phyloP scores from a whole-genome alignment of 2,329 filamentous ascomycete genomes.

The Colletotrichum trifolii region DNA sequence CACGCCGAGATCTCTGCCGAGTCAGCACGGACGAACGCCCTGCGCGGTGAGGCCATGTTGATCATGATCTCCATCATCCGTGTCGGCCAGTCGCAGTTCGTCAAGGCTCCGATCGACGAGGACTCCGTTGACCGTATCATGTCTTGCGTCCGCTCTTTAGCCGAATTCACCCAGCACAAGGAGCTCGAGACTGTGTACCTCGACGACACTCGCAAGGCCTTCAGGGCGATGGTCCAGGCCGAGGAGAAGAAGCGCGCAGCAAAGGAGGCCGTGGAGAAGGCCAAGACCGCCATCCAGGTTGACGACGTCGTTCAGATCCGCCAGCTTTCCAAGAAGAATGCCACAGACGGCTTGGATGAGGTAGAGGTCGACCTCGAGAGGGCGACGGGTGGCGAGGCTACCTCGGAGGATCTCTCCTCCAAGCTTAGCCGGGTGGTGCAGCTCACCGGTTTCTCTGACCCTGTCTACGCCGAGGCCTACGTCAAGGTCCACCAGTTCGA shows the following conservation, averaged over 20 bases:
- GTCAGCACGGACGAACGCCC: constrained; percentile 86
- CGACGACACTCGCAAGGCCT: constrained; percentile 93
- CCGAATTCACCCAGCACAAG: constrained; percentile 89
- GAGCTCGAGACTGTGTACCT: constrained; percentile 93
- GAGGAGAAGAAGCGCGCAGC: constrained; percentile 98
- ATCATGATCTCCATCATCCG: constrained; percentile 99
- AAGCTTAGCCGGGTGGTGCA: constrained; percentile 97
- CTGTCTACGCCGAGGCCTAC: constrained; percentile 98
- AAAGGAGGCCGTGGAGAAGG: constrained; percentile 91
- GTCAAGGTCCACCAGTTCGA: constrained; percentile 99
- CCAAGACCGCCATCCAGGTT: constrained; percentile 93
- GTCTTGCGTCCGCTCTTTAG: constrained; percentile 92
- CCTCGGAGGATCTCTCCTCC: constrained; percentile 85
- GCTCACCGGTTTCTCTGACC: constrained; percentile 96
- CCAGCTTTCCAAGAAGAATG: constrained; percentile 92
- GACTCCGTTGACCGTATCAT: constrained; percentile 99
- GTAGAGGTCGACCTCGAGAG: constrained; percentile 91
- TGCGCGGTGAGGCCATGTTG: constrained; percentile 96
- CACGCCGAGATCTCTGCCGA: constrained; percentile 94
- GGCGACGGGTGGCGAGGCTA: constrained; percentile 89
- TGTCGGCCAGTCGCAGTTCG: constrained; percentile 98
- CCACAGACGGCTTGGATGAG: constrained; percentile 82
- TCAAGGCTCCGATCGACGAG: constrained; percentile 96
- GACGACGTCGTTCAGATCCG: constrained; percentile 95
- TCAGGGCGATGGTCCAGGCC: constrained; percentile 95